Base-by-base conservation (phyloP, 2,329 filamentous ascomycete species). In the Neofusicoccum laricinum region DNA sequence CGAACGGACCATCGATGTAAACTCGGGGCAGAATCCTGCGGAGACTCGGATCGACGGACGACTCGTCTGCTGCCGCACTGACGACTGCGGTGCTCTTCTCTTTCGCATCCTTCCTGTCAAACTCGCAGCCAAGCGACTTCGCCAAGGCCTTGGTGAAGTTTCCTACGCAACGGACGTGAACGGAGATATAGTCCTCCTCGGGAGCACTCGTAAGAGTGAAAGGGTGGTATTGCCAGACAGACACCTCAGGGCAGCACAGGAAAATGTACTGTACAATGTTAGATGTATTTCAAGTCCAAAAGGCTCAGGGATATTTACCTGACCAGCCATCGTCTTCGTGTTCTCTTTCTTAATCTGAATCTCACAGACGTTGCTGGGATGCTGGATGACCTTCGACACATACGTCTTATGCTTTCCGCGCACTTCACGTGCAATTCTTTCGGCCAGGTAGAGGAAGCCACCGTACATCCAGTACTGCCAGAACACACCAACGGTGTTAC, bases 281-380 rank as follows among this genome's bases (percentile, higher is more conserved):
- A 58, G 41, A 17, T 14, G 4, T 6, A 11, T 8, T 6, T 15
- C 5, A 36, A 10, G 14, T 10, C 1, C 2, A 58, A 8, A n/a
- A 7, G 8, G 19, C 2, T 72, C 92, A 90, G 5, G 17, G 11
- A 1, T 6, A 17, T 10, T 43, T 30, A 64, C 62, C 51, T 64
- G 62, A 58, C 92, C 92, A 19, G 91, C 90, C 61, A 85, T 84
- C 2, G 90, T 92, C 82, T 89, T 92, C 49, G 91, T 93, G 78
- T 92, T 82, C 73, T 93, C 90, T 79, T 95, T 95, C 83, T 94
- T 93, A 80, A 96, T 93, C 80, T 95, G 92, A 66, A 96, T 93
- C 79, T 96, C 92, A 75, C 90, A 91, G 17, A 96, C 92, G 72
- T 93, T 92, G 81, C 90, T 92, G 7, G 91, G 91, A 76, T 96